Conservation (phyloP, 1,139 yeast species). For the Scheffersomyces segobiensis region DNA sequence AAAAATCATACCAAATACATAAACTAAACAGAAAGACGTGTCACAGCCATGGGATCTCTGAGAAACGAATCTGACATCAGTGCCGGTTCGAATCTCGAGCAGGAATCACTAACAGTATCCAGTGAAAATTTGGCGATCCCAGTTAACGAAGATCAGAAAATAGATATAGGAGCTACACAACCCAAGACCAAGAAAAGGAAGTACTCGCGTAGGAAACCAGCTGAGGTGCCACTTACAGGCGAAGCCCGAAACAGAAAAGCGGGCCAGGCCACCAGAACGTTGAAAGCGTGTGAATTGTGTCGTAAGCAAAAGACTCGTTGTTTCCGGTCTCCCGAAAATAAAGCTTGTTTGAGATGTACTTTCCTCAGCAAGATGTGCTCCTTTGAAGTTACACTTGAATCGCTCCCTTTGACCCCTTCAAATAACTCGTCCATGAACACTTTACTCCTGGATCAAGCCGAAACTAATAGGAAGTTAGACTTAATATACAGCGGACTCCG, state of each 20-base stretch:
- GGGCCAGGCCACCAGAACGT: slow-evolving; percentile 44
- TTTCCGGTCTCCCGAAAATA: slow-evolving; percentile 45
- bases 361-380: slow-evolving; percentile 55
- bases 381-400: slow-evolving; percentile 31
- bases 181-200: slow-evolving; percentile 1
- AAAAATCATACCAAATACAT: neutral
- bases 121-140: neutral
- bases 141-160: neutral
- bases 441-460: neutral
- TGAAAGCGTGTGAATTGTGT: slow-evolving; percentile 60
- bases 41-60: neutral
- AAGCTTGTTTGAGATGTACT: slow-evolving; percentile 57
- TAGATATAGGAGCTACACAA: neutral
- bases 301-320: slow-evolving; percentile 66
- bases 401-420: slow-evolving; percentile 6
- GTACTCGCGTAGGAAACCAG: neutral
- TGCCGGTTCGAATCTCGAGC: neutral
- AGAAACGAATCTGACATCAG: neutral
- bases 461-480: slow-evolving; percentile 17
- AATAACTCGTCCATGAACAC: slow-evolving; percentile 1
- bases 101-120: neutral
- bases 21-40: neutral
- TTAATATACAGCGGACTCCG: slow-evolving; percentile 33
- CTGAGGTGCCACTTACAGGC: slow-evolving; percentile 1
- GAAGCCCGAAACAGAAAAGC: slow-evolving; percentile 9